Base-by-base conservation (phyloP, 805 yeast genomes). In the Candida easanensis region DNA sequence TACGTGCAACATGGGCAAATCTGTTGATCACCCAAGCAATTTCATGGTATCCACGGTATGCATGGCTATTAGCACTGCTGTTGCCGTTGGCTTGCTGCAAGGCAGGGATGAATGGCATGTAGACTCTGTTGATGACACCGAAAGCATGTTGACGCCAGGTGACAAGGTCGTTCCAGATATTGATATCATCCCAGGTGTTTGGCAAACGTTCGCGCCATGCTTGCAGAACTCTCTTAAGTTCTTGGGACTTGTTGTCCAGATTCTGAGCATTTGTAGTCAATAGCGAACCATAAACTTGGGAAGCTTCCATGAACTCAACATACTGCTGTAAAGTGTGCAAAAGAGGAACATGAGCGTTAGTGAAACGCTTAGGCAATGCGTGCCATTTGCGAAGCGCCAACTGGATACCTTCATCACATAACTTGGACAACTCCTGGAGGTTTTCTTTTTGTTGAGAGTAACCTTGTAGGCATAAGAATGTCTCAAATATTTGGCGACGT, bases 121-220 rank as follows among this genome's bases (percentile, higher is more conserved):
- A 93, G 2, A 88, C 95, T 61, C 86, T 86, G 70, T 93, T 93
- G 54, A 93, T 90, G 20, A 91, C 97, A 51, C 88, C 90, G 73
- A 95, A 93, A 0, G 96, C 97, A 68, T 93, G 98, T 65, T 93
- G 98, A 53, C 99, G 77, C 99, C 99, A 93, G 0, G 98, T 90
- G 4, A 93, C 96, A 47, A 93, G 68, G 60, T 93, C 99, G 53
- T 95, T 90, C 99, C 99, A 93, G 48, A 90, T 78, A 61, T 89
- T 91, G 57, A 93, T 90, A 62, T 93, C 99, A 65, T 93, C 99
- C 97, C 98, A 93, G 8, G 79, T 72, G 57, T 93, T 93, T 11
- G 99, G 99, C 39, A 95, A 70, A 50, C 99, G 80, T 60, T 93
- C 99, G 58, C 99, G 74, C 99, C 99, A 93, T 1, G 96, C 97